Conservation (phyloP, 345 rosid genomes). For the Arabidopsis suecica region DNA sequence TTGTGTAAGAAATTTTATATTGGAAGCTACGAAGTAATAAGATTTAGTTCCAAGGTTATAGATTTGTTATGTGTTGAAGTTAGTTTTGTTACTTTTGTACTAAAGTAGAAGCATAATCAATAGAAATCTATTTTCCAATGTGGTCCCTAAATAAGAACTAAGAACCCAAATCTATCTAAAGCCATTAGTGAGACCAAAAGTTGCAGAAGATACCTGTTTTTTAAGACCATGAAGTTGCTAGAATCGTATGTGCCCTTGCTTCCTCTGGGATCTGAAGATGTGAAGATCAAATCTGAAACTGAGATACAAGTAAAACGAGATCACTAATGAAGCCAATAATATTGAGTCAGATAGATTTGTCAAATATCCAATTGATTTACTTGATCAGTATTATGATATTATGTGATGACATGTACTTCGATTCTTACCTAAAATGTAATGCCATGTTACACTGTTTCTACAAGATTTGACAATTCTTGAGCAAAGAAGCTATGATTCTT, state of each 20-base stretch:
- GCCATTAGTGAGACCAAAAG: not conserved
- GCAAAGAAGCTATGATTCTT: too few relatives aligned
- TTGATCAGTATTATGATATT: too few relatives aligned
- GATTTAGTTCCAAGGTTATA: not conserved
- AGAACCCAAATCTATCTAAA: not conserved
- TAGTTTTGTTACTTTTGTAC: not conserved
- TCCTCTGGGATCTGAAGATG: not conserved
- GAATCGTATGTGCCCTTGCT: not conserved
- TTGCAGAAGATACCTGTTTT: not conserved
- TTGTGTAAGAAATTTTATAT: too few relatives aligned
- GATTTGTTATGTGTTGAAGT: not conserved
- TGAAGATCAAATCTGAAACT: conserved; percentile 18
- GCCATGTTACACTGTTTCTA: too few relatives aligned
- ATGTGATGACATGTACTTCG: too few relatives aligned
- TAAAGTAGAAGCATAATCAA: conserved; percentile 2
- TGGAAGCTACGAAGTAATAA: too few relatives aligned
- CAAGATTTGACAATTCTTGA: too few relatives aligned
- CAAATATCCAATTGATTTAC: too few relatives aligned
- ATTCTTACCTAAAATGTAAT: too few relatives aligned
- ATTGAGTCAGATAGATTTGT: not conserved
- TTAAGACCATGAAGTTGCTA: not conserved
- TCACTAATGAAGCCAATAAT: not conserved
- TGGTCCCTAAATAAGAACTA: not conserved
- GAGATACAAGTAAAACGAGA: not conserved
- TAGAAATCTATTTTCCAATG: not conserved